Percentiles rank a stretch among this genome's conserved stretches.
phyloP scores from a whole-genome alignment of 352 stramenopile species.

The Phytophthora brassicae region DNA sequence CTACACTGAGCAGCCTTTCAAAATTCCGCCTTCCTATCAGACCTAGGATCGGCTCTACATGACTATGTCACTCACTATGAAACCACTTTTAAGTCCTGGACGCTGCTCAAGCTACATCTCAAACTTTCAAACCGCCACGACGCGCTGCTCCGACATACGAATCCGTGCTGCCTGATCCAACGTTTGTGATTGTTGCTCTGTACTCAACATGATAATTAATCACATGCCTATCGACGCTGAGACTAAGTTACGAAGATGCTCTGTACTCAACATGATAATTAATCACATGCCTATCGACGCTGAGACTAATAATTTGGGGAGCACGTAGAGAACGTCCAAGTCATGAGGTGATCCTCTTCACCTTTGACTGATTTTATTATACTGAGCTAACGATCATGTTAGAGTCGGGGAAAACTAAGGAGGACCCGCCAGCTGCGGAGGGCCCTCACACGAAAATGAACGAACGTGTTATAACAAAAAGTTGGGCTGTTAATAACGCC shows the following conservation, averaged over 20 bases:
- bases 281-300: background rate
- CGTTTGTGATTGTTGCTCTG: background rate
- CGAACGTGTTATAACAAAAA: too few species aligned
- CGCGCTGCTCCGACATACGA: background rate
- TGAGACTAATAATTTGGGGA: background rate
- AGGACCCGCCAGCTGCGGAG: too few species aligned
- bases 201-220: background rate
- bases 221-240: background rate
- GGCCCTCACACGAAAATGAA: too few species aligned
- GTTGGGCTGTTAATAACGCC: too few species aligned
- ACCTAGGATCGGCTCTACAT: background rate
- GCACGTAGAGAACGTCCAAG: background rate
- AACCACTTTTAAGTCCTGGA: background rate
- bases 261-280: background rate
- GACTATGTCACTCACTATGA: background rate
- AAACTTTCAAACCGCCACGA: background rate
- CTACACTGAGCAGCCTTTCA: background rate
- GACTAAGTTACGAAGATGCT: background rate
- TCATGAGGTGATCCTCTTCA: background rate
- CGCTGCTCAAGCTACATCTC: background rate
- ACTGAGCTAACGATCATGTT: background rate
- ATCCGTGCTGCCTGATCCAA: background rate
- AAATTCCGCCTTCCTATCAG: background rate
- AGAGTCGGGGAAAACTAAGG: too few species aligned
- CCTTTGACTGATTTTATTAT: background rate